Evolutionary conservation across 768 basidiomycete genomes (phyloP).

Genomic region (Mycena maculata): DNA sequence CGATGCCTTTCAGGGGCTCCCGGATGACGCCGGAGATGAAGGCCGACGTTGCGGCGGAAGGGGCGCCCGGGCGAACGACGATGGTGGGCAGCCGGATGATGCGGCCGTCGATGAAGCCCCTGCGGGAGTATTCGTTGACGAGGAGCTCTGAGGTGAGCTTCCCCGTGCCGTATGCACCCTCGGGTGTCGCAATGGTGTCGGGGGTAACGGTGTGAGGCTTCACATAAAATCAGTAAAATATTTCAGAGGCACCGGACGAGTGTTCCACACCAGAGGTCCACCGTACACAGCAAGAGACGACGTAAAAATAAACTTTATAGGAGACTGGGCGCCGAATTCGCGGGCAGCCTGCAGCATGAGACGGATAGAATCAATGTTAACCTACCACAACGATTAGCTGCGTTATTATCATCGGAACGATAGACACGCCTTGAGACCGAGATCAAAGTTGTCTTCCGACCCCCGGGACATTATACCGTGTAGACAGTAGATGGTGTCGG

Average conservation of each 20-base stretch:
- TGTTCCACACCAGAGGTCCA: slow-evolving; percentile 55
- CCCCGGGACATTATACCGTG: slow-evolving; percentile 75
- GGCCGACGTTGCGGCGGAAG: slow-evolving; percentile 64
- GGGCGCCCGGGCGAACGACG: slow-evolving; percentile 65
- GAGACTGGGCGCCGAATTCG: slow-evolving; percentile 36
- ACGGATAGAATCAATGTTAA: slow-evolving; percentile 70
- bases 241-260: neutral
- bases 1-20: slow-evolving; percentile 64
- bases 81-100: slow-evolving; percentile 72
- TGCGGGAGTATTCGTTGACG: slow-evolving; percentile 69
- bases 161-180: slow-evolving; percentile 67
- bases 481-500: slow-evolving; percentile 59
- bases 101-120: slow-evolving; percentile 68
- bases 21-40: slow-evolving; percentile 63
- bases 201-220: slow-evolving; percentile 59
- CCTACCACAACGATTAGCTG: slow-evolving; percentile 40
- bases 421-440: slow-evolving; percentile 57
- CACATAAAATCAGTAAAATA: neutral
- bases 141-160: slow-evolving; percentile 67
- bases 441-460: slow-evolving; percentile 68
- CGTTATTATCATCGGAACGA: neutral
- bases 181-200: slow-evolving; percentile 63
- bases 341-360: slow-evolving; percentile 53
- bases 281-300: slow-evolving; percentile 72
- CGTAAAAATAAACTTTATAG: slow-evolving; percentile 67